These are phyloP conservation scores for Nigrospora oryzae DNA, from an alignment of 2,329 filamentous ascomycete genomes.

Conservation along the genomic window DNA sequence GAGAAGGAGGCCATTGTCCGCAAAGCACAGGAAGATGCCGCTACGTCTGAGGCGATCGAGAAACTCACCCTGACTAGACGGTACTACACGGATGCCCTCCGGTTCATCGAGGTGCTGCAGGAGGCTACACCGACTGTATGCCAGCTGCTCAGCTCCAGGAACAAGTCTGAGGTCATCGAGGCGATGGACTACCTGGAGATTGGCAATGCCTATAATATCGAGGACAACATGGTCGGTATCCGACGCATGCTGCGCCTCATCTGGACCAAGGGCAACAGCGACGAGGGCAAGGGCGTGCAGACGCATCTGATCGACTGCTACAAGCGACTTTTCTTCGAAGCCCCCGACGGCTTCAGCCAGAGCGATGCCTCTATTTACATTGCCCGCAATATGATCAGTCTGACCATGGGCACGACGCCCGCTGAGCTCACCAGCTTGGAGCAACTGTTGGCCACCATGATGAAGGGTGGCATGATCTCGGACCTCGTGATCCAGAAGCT, in stretches of 20 bases:
- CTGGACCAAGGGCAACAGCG: conserved; percentile 98
- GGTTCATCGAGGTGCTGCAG: conserved; percentile 88
- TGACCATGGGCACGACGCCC: conserved; percentile 91
- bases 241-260: conserved; percentile 93
- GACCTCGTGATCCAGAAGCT: conserved; percentile 83
- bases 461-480: conserved; percentile 82
- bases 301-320: conserved; percentile 96
- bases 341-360: conserved; percentile 75
- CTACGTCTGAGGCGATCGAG: conserved; percentile 79
- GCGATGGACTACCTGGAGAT: conserved; percentile 98
- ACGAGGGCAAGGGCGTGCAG: conserved; percentile 97
- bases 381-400: conserved; percentile 96
- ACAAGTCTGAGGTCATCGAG: conserved; percentile 98
- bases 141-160: conserved; percentile 84
- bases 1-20: conserved; percentile 64
- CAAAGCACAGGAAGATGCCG: conserved; percentile 79
- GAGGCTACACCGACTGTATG: conserved; percentile 72
- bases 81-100: conserved; percentile 88
- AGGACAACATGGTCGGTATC: conserved; percentile 87
- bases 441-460: conserved; percentile 93
- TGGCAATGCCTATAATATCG: conserved; percentile 90
- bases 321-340: conserved; percentile 90
- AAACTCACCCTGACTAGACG: conserved; percentile 81
- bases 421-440: conserved; percentile 93
- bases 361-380: conserved; percentile 95